Conservation (phyloP, 169 alveolate species). For the Plasmodium vinckei region DNA sequence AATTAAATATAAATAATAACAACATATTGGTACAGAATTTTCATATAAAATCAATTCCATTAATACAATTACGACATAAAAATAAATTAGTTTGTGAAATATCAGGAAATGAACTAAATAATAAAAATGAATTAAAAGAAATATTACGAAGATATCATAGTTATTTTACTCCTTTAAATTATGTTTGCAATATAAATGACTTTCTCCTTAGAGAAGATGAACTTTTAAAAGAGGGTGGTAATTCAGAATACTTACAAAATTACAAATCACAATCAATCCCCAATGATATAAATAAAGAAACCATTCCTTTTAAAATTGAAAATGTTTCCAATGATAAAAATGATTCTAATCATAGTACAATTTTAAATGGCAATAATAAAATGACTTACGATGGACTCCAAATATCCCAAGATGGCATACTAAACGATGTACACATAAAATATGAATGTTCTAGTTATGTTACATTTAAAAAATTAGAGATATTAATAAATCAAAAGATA, state of each 20-base stretch:
- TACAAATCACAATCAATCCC: not conserved
- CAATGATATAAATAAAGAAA: not conserved
- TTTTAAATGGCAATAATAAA: not conserved
- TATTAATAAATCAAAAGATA: constrained; percentile 25
- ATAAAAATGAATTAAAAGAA: constrained; percentile 22
- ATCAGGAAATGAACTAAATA: constrained; percentile 60
- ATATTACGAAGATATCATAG: constrained; percentile 24
- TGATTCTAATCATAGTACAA: not conserved
- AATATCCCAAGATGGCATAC: not conserved
- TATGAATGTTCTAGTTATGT: constrained; percentile 44
- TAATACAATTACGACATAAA: constrained; percentile 67
- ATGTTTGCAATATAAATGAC: constrained; percentile 38
- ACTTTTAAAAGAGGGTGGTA: not conserved
- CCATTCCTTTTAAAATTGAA: not conserved
- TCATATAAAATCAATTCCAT: constrained; percentile 65
- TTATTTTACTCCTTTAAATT: constrained; percentile 29
- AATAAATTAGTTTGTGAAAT: constrained; percentile 56
- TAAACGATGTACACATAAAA: constrained; percentile 22
- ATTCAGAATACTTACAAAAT: not conserved
- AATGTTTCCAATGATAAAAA: not conserved
- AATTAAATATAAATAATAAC: constrained; percentile 51
- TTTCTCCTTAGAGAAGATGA: constrained; percentile 67
- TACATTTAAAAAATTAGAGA: constrained; percentile 44
- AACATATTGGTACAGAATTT: constrained; percentile 44
- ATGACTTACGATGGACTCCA: not conserved